A percentile compares a stretch with the other conserved stretches of the same genome.
Conservation (phyloP, 805 yeast species). For the Lipomyces orientalis region DNA sequence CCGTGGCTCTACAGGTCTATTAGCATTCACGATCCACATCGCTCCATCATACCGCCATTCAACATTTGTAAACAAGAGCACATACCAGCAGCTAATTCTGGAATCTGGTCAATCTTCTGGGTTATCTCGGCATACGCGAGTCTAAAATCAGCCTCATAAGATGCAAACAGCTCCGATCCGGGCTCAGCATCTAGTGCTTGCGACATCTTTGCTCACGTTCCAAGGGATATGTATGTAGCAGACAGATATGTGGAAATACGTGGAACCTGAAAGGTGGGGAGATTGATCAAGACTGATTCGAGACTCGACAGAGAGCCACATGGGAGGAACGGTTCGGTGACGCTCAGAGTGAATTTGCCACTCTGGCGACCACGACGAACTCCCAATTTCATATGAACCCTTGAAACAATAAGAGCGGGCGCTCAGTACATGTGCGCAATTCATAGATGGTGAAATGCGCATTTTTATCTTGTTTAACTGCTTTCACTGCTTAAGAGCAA, state of each 20-base stretch:
- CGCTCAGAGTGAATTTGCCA: not conserved
- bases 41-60: not conserved
- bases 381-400: too few relatives aligned
- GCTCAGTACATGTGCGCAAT: too few relatives aligned
- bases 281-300: not conserved
- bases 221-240: not conserved
- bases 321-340: not conserved
- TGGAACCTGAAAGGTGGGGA: not conserved
- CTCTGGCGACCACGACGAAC: too few relatives aligned
- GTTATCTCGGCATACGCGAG: constrained; percentile 72
- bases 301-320: not conserved
- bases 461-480: too few relatives aligned
- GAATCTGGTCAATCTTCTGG: constrained; percentile 63
- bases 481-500: too few relatives aligned
- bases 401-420: too few relatives aligned
- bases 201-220: constrained; percentile 1
- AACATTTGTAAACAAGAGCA: constrained; percentile 11
- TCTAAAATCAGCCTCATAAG: constrained; percentile 74
- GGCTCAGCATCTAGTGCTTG: constrained; percentile 32
- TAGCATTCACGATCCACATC: not conserved
- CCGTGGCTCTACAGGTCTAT: constrained; percentile 52
- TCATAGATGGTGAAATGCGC: too few relatives aligned
- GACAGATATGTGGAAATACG: not conserved
- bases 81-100: constrained; percentile 53
- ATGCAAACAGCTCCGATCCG: constrained; percentile 59